phyloP scores from a whole-genome alignment of 441 rosid species.

The Hura crepitans region DNA sequence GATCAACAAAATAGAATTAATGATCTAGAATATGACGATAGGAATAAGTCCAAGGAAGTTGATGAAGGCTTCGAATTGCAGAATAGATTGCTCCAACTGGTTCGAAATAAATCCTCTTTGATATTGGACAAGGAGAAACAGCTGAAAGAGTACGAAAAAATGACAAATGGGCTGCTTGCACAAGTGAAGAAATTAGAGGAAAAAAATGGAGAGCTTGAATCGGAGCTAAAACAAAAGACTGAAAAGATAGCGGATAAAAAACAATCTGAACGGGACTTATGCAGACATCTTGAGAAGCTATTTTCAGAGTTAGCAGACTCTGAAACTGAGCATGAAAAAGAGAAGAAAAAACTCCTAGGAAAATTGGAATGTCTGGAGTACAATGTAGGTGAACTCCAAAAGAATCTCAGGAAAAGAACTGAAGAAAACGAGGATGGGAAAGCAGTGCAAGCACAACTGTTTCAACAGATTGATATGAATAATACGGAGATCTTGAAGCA shows the following conservation, averaged over 20 bases:
- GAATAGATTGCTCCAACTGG: constrained; percentile 34
- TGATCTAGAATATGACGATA: constrained; percentile 35
- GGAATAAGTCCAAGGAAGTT: constrained; percentile 41
- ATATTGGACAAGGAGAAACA: constrained; percentile 29
- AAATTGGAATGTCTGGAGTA: constrained; percentile 44
- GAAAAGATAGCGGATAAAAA: constrained; percentile 33
- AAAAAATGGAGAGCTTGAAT: constrained; percentile 37
- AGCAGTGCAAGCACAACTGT: constrained; percentile 33
- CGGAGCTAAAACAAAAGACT: constrained; percentile 36
- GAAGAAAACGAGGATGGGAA: constrained; percentile 43
- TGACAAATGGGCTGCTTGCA: constrained; percentile 33
- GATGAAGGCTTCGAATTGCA: constrained; percentile 49
- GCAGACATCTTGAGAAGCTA: constrained; percentile 34
- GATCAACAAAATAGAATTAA: constrained; percentile 33
- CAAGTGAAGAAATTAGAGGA: constrained; percentile 41
- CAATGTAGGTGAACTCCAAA: constrained; percentile 37
- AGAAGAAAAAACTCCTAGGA: constrained; percentile 9
- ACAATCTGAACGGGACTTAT: constrained; percentile 31
- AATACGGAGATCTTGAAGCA: constrained; percentile 31
- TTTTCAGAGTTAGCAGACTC: constrained; percentile 24
- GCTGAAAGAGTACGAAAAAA: constrained; percentile 38
- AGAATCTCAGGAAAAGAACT: constrained; percentile 34
- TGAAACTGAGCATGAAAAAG: constrained; percentile 28
- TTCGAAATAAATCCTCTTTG: constrained; percentile 37
- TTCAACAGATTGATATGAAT: constrained; percentile 36